A percentile compares a stretch with the other conserved stretches of the same genome.
Conservation (phyloP, 208 protist genomes). For the Acanthamoeba lugdunensis region DNA sequence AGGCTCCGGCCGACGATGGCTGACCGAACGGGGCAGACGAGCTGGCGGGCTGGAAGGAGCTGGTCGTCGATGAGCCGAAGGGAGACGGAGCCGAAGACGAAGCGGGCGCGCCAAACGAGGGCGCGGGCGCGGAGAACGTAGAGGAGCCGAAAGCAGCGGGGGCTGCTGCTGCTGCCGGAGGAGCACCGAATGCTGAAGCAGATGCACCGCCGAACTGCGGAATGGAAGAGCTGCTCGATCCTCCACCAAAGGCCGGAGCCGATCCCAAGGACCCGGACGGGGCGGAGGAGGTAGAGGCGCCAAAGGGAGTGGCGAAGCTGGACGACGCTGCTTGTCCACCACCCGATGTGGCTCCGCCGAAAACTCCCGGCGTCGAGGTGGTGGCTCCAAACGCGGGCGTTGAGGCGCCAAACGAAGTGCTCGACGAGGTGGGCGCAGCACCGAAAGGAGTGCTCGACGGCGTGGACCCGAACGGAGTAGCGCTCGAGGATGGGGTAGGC, state of each 20-base stretch:
- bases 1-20: background rate
- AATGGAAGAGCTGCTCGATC: background rate
- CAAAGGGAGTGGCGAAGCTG: constrained; percentile 4
- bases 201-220: background rate
- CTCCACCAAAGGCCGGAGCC: background rate
- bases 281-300: background rate
- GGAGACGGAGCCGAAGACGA: background rate
- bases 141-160: background rate
- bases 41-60: background rate
- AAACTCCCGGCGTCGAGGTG: background rate
- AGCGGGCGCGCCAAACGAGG: background rate
- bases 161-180: too few species aligned
- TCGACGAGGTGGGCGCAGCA: background rate
- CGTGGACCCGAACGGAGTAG: background rate
- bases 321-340: background rate
- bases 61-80: background rate
- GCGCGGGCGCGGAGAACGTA: background rate
- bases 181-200: background rate
- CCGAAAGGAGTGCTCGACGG: constrained; percentile 6
- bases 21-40: background rate
- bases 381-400: background rate
- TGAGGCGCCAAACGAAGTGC: background rate
- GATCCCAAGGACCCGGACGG: background rate
- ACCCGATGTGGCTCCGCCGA: background rate
- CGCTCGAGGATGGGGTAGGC: background rate